Evolutionary conservation across 768 basidiomycete genomes (phyloP).

Genomic region (Boletus reticulatus): DNA sequence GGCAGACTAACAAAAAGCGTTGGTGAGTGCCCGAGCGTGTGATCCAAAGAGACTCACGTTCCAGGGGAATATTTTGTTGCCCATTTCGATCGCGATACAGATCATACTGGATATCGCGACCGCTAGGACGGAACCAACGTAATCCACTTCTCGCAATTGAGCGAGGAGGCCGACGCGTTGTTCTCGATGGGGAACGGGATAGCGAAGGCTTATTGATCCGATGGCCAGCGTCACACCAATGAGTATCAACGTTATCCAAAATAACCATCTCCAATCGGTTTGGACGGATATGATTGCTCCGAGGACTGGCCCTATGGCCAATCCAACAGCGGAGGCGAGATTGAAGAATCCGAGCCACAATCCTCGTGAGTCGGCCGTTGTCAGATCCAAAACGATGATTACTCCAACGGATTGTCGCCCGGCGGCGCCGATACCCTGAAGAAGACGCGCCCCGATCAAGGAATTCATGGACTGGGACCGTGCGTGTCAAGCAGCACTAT

Average conservation of each 20-base stretch:
- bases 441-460: conserved; percentile 31
- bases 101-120: conserved; percentile 35
- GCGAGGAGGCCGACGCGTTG: conserved; percentile 33
- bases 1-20: conserved; percentile 22
- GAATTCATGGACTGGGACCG: conserved; percentile 33
- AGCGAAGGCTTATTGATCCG: conserved; percentile 26
- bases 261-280: conserved; percentile 45
- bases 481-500: conserved; percentile 3
- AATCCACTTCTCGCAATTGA: conserved; percentile 34
- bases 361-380: conserved; percentile 34
- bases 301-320: conserved; percentile 45
- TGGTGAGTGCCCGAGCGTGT: neutral
- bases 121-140: conserved; percentile 28
- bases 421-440: conserved; percentile 38
- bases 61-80: conserved; percentile 37
- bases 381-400: conserved; percentile 35
- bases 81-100: conserved; percentile 38
- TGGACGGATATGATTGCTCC: conserved; percentile 46
- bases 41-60: conserved; percentile 20
- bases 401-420: conserved; percentile 36
- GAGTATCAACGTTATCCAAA: conserved; percentile 40
- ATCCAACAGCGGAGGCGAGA: conserved; percentile 39
- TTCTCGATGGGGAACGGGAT: conserved; percentile 33
- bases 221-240: conserved; percentile 29
- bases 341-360: conserved; percentile 38